A percentile compares a stretch with the other conserved stretches of the same genome.
Evolutionary conservation across 1,139 yeast species (phyloP).

Genomic region (Scheffersomyces illinoinensis): DNA sequence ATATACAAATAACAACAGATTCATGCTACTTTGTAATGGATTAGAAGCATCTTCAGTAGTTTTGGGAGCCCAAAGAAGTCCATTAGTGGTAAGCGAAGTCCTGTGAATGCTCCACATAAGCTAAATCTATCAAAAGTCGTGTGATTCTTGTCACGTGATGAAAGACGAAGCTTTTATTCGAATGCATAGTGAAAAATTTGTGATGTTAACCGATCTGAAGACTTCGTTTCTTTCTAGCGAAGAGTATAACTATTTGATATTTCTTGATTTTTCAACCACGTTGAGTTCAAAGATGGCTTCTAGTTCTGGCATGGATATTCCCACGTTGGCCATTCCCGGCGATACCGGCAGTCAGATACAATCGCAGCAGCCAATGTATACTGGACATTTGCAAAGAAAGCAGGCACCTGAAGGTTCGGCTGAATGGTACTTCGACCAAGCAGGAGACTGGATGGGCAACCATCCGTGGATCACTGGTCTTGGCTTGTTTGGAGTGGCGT

Average conservation of each 20-base stretch:
- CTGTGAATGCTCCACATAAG: no score
- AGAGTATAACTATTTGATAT: neutral
- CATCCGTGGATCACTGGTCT: slow-evolving; percentile 78
- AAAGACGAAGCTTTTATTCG: neutral
- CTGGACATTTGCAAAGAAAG: slow-evolving; percentile 44
- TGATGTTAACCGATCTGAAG: neutral
- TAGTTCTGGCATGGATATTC: slow-evolving; percentile 45
- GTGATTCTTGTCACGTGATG: neutral
- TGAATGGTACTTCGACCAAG: slow-evolving; percentile 71
- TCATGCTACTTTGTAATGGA: no score
- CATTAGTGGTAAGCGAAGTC: no score
- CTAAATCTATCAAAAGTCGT: no score
- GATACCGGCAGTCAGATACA: slow-evolving; percentile 29
- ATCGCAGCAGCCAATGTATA: slow-evolving; percentile 23
- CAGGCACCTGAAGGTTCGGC: slow-evolving; percentile 49
- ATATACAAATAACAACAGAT: no score
- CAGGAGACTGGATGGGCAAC: slow-evolving; percentile 62
- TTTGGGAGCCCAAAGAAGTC: no score
- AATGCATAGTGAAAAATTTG: neutral
- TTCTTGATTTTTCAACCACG: neutral
- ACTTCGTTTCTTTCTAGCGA: neutral
- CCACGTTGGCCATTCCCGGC: slow-evolving; percentile 63
- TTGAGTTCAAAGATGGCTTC: neutral
- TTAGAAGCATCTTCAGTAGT: no score
- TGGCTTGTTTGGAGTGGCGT: slow-evolving; percentile 67